Evolutionary conservation across 345 rosid species (phyloP), one percentile per base, ranked within the genome.

Genomic region (Citrus mangshanensis): DNA sequence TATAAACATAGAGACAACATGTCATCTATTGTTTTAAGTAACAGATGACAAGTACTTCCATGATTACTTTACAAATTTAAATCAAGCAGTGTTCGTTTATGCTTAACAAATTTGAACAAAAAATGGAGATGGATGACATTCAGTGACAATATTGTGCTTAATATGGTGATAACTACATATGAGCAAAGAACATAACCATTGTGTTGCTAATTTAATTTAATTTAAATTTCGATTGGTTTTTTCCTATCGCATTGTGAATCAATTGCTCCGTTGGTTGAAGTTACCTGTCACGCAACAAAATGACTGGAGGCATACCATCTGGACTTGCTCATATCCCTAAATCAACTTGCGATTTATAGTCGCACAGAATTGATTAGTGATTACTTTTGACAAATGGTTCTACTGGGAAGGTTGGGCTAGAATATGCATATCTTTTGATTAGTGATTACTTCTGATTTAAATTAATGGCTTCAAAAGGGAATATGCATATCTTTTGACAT

Each of bases 221-320:
- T 46, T 46, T 40, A 61, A 13, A 63, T 18, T 22, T 30, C 68
- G 19, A 9, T 66, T 35, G 9, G 21, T 60, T 60, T 77, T 37
- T 37, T 12, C 81, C 28, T 40, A 24, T 27, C 62, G 28, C 55
- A 37, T 63, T 56, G 22, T 61, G 55, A 70, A 76, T 46, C 42
- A 49, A 59, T 73, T 79, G 49, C 34, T 68, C 68, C 70, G 56
- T 68, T 68, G 54, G 35, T 78, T 40, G 60, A 81, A 93, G 97
- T 88, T 88, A 87, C 70, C 82, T 91, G 58, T 93, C 97, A 21
- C 75, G 81, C 84, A 92, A 92, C 83, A 93, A 88, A 74, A 84
- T 93, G 92, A 73, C 89, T 63, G 93, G 96, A 77, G 74, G 80
- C 61, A 82, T 92, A 83, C 95, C 96, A 13, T 66, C 89, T 73